Base-by-base conservation (phyloP, 768 basidiomycete species). In the Fistulinella prunicolor region DNA sequence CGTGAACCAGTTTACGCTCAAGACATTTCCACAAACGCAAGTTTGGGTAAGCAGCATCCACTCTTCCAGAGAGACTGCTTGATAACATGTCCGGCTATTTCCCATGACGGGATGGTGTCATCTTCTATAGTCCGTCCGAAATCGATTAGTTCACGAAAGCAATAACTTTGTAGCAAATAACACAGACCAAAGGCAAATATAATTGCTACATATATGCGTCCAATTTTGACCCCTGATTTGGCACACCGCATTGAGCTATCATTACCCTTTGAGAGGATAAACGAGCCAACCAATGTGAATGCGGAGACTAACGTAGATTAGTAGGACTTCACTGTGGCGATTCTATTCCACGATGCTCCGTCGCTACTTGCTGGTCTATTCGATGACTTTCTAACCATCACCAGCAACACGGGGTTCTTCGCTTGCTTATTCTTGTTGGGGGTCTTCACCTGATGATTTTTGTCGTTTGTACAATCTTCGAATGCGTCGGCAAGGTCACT, bases 331-430 rank as follows among this genome's bases (percentile, higher is more conserved):
- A 48, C 50, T 41, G 58, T 62, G 47, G 61, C 66, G 8, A 44
- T 79, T 3, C 43, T 85, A 20, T 86, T 85, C 63, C 85, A 86
- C 54, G 78, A 85, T 55, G 77, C 54, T 1, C 81, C 65, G 34
- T 44, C 50, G 14, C 56, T 57, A 20, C 65, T 61, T 24, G 24
- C 46, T 10, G 60, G 62, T 21, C 41, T 58, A 4, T 68, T 67
- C 29, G 62, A 68, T 13, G 47, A 30, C 9, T 67, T 82, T 13
- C 13, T 65, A 50, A 57, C 53, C 6, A 32, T 8, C 30, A 47
- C 41, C 19, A n/a, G n/a, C n/a, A 8, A 57, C 22, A 39, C 43
- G 3, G 36, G 41, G 4, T 51, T 61, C 20, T 55, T 55, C 35
- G 51, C 60, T 21, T 56, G 60, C 16, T 62, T 58, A 4, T 62